Percentiles rank a stretch among this genome's conserved stretches.
These are phyloP conservation scores for Phytophthora sp. DNA, from an alignment of 352 stramenopile species.

Conservation along the genomic window DNA sequence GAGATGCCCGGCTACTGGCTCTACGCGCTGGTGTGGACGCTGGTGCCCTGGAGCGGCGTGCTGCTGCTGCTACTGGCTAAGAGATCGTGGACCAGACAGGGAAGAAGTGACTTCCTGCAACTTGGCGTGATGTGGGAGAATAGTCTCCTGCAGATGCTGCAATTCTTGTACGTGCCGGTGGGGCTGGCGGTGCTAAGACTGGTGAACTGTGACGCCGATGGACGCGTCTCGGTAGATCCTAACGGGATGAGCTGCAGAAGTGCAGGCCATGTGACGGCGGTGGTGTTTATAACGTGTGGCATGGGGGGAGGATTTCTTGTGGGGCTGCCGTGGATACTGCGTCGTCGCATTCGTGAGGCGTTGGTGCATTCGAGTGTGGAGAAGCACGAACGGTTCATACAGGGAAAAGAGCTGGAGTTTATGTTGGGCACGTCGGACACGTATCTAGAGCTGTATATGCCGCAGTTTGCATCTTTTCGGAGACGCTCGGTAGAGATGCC, in stretches of 20 bases:
- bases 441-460: constrained; percentile 67
- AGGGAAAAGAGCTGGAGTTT: constrained; percentile 61
- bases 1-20: constrained; percentile 65
- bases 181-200: constrained; percentile 63
- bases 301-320: constrained; percentile 57
- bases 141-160: constrained; percentile 46
- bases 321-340: constrained; percentile 48
- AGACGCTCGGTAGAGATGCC: constrained; percentile 35
- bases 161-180: constrained; percentile 66
- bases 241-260: constrained; percentile 39
- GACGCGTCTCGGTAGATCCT: constrained; percentile 54
- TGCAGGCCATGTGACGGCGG: constrained; percentile 26
- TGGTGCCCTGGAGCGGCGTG: constrained; percentile 31
- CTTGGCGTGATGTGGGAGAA: constrained; percentile 46
- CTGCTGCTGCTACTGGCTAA: neutral
- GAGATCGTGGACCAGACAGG: constrained; percentile 20
- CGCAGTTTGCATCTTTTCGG: constrained; percentile 53
- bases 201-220: constrained; percentile 57
- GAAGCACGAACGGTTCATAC: constrained; percentile 57
- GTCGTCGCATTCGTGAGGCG: constrained; percentile 32
- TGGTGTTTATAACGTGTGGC: constrained; percentile 37
- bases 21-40: constrained; percentile 53
- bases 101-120: constrained; percentile 32
- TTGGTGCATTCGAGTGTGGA: constrained; percentile 35
- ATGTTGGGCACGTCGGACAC: constrained; percentile 58